Base-by-base conservation (phyloP, 371 early-diverging fungal genomes). In the Mucor sp. region DNA sequence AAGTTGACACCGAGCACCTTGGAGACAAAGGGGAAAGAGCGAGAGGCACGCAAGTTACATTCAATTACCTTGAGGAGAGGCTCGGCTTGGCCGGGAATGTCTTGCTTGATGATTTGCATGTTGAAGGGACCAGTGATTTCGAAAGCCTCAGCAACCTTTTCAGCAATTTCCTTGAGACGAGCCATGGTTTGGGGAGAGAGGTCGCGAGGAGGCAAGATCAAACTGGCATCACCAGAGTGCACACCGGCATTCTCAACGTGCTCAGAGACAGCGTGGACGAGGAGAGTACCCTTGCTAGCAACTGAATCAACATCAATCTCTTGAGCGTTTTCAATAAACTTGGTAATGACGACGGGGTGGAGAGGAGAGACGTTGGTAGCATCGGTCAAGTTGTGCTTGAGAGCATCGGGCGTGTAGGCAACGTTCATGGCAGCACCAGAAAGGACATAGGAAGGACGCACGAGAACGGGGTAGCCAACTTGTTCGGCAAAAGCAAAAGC, bases 381-480 rank as follows among this genome's bases (percentile, higher is more conserved):
- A 70, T 91, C 87, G 37, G 83, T 81, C 65, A 97, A 86, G 84
- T 92, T 89, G 43, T 78, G 73, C 60, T 81, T 77, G 56, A 97
- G 87, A 39, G 88, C 89, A 23, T 86, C 86, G 14, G 83, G 83
- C 14, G 91, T 87, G 77, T 93, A 86, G 17, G 91, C 96, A 9
- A 95, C 95, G 66, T 95, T 95, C 97, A 97, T 97, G 58, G 97
- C 97, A 7, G 97, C 97, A 58, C 97, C 97, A 9, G 95, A 95
- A 30, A 97, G 85, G 37, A 97, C 97, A 70, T 97, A 97, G 21
- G 95, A 94, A 19, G 97, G 97, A 62, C 97, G 93, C 28, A 96
- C 91, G 35, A 97, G 88, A 7, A 96, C 97, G 19, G 97, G 97
- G 76, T 91, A 97, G 12, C 92, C 92, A 37, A 96, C 97, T 6